Conservation (phyloP, 495 filamentous ascomycete species). For the Daldinia loculata region DNA sequence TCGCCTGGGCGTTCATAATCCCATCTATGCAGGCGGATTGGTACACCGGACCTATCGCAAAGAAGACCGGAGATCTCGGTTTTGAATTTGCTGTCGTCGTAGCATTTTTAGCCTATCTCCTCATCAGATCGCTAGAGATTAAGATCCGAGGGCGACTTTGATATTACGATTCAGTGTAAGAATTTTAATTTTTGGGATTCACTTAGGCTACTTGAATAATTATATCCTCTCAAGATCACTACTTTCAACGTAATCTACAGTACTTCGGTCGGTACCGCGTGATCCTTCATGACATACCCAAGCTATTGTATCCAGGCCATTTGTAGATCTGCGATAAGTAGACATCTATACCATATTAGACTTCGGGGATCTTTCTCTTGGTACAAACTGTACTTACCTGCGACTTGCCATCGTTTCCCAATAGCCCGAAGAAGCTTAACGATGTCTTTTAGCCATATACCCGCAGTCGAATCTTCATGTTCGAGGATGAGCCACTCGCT, state of each 20-base stretch:
- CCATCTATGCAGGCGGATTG: conserved; percentile 58
- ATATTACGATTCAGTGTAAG: not conserved
- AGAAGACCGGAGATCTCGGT: conserved; percentile 58
- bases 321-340: conserved; percentile 34
- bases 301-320: conserved; percentile 35
- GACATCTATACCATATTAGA: conserved; percentile 17
- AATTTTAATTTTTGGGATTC: not conserved
- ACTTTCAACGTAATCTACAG: not conserved
- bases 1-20: conserved; percentile 51
- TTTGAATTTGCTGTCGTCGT: conserved; percentile 58
- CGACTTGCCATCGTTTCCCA: conserved; percentile 32
- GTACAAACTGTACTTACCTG: conserved; percentile 1
- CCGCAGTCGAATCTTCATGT: conserved; percentile 16
- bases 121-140: conserved; percentile 42
- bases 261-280: not conserved
- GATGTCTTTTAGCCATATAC: conserved; percentile 24
- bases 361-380: not conserved
- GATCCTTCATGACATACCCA: not conserved
- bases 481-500: conserved; percentile 37
- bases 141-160: conserved; percentile 34
- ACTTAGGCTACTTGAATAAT: not conserved
- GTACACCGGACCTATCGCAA: conserved; percentile 56
- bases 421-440: conserved; percentile 25
- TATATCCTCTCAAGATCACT: not conserved
- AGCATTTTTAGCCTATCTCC: conserved; percentile 50